Evolutionary conservation across 106 monocot species (phyloP).

Genomic region (Acorus calamus): DNA sequence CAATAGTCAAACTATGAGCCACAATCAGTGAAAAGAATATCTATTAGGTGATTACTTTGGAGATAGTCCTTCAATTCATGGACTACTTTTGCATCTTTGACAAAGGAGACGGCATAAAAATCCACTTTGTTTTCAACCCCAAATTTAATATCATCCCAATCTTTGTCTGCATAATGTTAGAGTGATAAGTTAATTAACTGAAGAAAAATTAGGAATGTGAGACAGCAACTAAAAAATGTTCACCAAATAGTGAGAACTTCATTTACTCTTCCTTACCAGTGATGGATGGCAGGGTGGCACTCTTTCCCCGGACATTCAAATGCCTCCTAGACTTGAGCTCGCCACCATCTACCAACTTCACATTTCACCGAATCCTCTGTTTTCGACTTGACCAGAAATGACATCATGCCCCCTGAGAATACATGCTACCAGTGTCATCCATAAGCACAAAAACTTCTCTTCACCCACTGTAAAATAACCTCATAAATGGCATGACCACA

Average conservation of each 20-base stretch:
- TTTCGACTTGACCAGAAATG: conserved; percentile 77
- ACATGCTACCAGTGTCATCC: not conserved
- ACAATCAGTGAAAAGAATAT: not conserved
- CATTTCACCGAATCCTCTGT: conserved; percentile 89
- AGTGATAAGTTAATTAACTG: too few relatives aligned
- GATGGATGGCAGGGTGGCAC: conserved; percentile 94
- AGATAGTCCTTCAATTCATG: conserved; percentile 95
- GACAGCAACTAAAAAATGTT: too few relatives aligned
- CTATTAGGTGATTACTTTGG: conserved; percentile 30
- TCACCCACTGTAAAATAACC: too few relatives aligned
- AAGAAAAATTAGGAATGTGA: too few relatives aligned
- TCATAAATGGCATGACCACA: too few relatives aligned
- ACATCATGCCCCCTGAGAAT: conserved; percentile 96
- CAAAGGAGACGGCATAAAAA: conserved; percentile 97
- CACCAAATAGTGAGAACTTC: too few relatives aligned
- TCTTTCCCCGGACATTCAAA: conserved; percentile 96
- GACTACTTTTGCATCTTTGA: conserved; percentile 96
- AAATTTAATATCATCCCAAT: conserved; percentile 99
- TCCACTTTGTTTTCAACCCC: conserved; percentile 96
- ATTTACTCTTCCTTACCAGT: conserved; percentile 40
- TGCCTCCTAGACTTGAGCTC: conserved; percentile 94
- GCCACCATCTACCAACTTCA: conserved; percentile 97
- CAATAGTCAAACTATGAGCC: too few relatives aligned
- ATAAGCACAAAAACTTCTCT: not conserved
- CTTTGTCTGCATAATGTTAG: conserved; percentile 55